Evolutionary conservation across 1,284 basidiomycete species (phyloP).

Genomic region (Taiwanofungus camphoratus): DNA sequence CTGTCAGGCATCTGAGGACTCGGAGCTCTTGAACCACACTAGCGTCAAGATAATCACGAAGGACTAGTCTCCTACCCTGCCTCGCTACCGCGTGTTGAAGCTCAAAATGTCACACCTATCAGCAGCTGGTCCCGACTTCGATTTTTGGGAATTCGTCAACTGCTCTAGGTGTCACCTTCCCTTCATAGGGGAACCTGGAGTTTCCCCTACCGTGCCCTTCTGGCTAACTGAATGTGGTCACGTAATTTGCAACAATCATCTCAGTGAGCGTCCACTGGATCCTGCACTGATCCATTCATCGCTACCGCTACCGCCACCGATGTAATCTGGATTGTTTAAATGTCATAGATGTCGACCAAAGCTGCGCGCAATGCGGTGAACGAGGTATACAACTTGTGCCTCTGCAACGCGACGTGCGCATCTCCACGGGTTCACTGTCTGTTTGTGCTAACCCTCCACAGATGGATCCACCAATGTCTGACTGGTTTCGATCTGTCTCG

Average conservation of each 20-base stretch:
- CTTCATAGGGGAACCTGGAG: constrained; percentile 43
- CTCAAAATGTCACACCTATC: constrained; percentile 17
- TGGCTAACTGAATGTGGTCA: constrained; percentile 84
- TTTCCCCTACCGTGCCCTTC: constrained; percentile 58
- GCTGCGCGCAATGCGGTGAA: constrained; percentile 59
- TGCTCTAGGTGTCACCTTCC: constrained; percentile 65
- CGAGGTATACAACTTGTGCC: constrained; percentile 62
- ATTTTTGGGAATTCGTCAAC: constrained; percentile 75
- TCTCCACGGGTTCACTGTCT: background rate
- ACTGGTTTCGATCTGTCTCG: constrained; percentile 69
- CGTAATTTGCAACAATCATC: constrained; percentile 74
- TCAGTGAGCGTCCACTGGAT: constrained; percentile 48
- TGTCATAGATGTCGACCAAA: constrained; percentile 57
- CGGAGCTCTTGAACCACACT: no score
- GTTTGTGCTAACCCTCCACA: constrained; percentile 22
- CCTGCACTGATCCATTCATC: constrained; percentile 3
- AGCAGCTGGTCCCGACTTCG: constrained; percentile 30
- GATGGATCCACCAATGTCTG: constrained; percentile 73
- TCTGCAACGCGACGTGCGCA: constrained; percentile 62
- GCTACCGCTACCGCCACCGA: no score
- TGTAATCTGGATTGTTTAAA: constrained; percentile 7
- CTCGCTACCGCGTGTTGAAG: no score
- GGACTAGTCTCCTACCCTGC: no score
- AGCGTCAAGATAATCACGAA: no score
- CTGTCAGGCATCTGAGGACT: no score